A percentile compares a stretch with the other conserved stretches of the same genome.
Conservation (phyloP, 768 basidiomycete genomes). For the Leucosporidium creatinivorum region DNA sequence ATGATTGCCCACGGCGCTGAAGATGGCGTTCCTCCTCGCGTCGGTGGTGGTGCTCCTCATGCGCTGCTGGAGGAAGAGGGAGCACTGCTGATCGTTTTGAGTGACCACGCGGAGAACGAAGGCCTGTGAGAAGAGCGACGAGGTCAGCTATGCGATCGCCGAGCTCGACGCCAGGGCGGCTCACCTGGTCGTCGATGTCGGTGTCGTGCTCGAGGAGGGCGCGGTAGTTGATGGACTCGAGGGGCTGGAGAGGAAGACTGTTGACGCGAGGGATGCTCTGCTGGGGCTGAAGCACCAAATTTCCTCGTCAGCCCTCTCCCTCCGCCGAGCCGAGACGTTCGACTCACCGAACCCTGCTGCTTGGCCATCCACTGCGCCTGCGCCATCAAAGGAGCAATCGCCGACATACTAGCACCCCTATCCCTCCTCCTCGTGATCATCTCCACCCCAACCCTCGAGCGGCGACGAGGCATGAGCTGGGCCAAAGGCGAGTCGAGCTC, state of each 20-base stretch:
- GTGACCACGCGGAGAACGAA: slow-evolving; percentile 24
- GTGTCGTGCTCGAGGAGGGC: slow-evolving; percentile 18
- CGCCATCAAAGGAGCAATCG: neutral
- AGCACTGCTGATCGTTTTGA: slow-evolving; percentile 31
- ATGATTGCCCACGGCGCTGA: slow-evolving; percentile 4
- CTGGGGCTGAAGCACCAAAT: neutral
- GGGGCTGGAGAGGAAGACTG: neutral
- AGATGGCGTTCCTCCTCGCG: slow-evolving; percentile 1
- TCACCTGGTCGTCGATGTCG: slow-evolving; percentile 22
- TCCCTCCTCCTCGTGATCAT: neutral
- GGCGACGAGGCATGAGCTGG: neutral
- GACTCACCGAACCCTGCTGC: neutral
- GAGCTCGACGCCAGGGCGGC: neutral
- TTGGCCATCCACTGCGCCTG: slow-evolving; percentile 6
- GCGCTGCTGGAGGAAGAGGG: slow-evolving; percentile 31
- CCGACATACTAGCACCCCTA: neutral
- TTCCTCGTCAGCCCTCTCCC: neutral
- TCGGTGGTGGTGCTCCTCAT: neutral
- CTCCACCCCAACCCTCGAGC: neutral
- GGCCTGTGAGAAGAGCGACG: slow-evolving; percentile 1
- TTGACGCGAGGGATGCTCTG: neutral
- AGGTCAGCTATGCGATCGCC: neutral
- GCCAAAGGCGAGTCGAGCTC: neutral
- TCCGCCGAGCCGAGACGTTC: neutral
- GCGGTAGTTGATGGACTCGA: slow-evolving; percentile 19